phyloP scores from a whole-genome alignment of 805 yeast genomes.

The Cyberlindnera bimundalis region DNA sequence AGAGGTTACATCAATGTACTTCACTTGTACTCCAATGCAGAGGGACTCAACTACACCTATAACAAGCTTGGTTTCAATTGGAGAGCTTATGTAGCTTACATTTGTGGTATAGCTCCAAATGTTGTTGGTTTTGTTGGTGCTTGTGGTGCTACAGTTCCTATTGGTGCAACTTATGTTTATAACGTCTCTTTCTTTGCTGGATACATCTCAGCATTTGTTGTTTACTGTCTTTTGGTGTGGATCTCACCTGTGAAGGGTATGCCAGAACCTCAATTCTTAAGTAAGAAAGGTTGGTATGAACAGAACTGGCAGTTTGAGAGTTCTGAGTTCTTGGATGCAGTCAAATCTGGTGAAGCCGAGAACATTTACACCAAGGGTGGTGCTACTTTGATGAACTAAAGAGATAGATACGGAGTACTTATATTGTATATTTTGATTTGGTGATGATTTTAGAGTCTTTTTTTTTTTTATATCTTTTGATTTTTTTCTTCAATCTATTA shows the following conservation, averaged over 20 bases:
- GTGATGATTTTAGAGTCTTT: too few relatives aligned
- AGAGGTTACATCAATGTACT: constrained; percentile 63
- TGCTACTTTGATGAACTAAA: constrained; percentile 4
- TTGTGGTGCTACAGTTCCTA: constrained; percentile 71
- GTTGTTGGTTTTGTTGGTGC: constrained; percentile 88
- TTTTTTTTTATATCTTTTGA: too few relatives aligned
- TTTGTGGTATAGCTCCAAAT: constrained; percentile 78
- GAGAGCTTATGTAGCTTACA: constrained; percentile 80
- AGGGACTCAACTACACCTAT: constrained; percentile 52
- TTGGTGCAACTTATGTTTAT: constrained; percentile 73
- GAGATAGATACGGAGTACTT: too few relatives aligned
- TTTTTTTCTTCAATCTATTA: background rate
- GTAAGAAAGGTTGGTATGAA: constrained; percentile 49
- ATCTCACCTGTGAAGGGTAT: constrained; percentile 51
- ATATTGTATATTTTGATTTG: too few relatives aligned
- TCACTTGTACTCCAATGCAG: constrained; percentile 55
- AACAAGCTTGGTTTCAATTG: constrained; percentile 66
- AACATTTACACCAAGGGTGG: constrained; percentile 1
- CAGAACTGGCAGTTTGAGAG: constrained; percentile 11
- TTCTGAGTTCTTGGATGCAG: constrained; percentile 16
- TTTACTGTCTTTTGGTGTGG: constrained; percentile 51
- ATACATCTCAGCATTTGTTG: constrained; percentile 51
- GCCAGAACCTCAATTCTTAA: constrained; percentile 37
- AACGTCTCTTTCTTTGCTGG: constrained; percentile 77
- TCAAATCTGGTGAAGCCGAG: constrained; percentile 9